A percentile compares a stretch with the other conserved stretches of the same genome.
Conservation (phyloP, 2,329 filamentous ascomycete genomes). For the Fusarium sp. region DNA sequence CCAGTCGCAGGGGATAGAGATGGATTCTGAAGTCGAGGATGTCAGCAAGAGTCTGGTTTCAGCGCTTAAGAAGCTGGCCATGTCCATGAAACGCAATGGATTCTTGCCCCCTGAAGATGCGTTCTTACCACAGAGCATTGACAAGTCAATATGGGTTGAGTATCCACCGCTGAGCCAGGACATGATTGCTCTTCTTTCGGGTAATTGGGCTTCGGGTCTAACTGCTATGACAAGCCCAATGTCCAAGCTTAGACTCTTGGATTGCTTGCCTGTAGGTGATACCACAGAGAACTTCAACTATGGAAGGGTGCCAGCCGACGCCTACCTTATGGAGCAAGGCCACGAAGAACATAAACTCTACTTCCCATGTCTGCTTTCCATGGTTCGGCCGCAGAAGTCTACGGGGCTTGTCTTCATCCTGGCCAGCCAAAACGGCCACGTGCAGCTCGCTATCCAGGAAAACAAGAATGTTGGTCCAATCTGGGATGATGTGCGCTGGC, state of each 20-base stretch:
- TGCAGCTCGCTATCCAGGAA: conserved; percentile 81
- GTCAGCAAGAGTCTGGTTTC: conserved; percentile 71
- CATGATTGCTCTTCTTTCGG: conserved; percentile 78
- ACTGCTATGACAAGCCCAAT: conserved; percentile 63
- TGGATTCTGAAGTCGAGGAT: conserved; percentile 65
- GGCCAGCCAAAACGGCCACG: conserved; percentile 82
- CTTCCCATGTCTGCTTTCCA: conserved; percentile 82
- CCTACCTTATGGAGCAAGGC: conserved; percentile 81
- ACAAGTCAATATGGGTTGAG: conserved; percentile 85
- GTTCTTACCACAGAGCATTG: conserved; percentile 81
- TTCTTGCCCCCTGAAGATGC: conserved; percentile 80
- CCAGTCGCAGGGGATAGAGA: conserved; percentile 58
- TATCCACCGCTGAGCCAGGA: conserved; percentile 83
- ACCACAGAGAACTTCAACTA: conserved; percentile 82
- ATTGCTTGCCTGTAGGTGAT: conserved; percentile 84
- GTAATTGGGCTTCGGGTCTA: conserved; percentile 67
- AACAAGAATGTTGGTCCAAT: conserved; percentile 77
- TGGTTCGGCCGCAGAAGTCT: conserved; percentile 78
- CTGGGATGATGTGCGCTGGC: conserved; percentile 89
- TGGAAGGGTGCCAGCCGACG: conserved; percentile 81
- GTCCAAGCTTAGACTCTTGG: conserved; percentile 69
- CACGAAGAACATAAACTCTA: conserved; percentile 76
- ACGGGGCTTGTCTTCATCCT: conserved; percentile 80
- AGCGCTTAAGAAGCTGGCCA: conserved; percentile 79
- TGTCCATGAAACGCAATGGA: conserved; percentile 88